A percentile compares a stretch with the other conserved stretches of the same genome.
phyloP scores from a whole-genome alignment of 2,329 filamentous ascomycete genomes.

The Aspergillaceae sp. region DNA sequence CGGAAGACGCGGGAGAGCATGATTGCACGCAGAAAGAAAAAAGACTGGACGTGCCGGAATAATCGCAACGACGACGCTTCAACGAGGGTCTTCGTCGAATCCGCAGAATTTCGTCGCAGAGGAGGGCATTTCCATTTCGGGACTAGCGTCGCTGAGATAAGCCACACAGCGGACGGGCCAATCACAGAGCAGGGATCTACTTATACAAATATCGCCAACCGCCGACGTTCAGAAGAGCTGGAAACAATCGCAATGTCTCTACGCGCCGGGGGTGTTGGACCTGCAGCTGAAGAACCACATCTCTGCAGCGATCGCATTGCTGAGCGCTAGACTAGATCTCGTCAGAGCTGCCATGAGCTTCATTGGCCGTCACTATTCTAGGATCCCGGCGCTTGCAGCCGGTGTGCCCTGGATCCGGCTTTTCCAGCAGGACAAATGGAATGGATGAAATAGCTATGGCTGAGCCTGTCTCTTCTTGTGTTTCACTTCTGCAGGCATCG shows the following conservation, averaged over 20 bases:
- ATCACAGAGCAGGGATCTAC: constrained; percentile 16
- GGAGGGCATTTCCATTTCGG: constrained; percentile 13
- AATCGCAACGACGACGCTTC: neutral
- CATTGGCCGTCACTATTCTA: constrained; percentile 16
- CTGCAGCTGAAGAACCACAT: neutral
- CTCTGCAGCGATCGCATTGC: neutral
- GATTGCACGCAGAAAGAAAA: constrained; percentile 14
- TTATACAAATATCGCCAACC: constrained; percentile 1
- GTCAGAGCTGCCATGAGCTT: constrained; percentile 18
- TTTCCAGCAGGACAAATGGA: constrained; percentile 12
- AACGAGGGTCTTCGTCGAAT: constrained; percentile 9
- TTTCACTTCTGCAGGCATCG: neutral
- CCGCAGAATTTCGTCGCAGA: constrained; percentile 30
- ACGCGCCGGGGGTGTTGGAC: constrained; percentile 6
- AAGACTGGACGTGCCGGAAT: too few species aligned
- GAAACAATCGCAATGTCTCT: neutral
- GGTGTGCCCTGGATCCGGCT: constrained; percentile 6
- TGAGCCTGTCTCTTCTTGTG: constrained; percentile 1
- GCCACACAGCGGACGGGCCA: constrained; percentile 11
- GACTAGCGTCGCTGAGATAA: constrained; percentile 22
- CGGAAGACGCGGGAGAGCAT: constrained; percentile 36
- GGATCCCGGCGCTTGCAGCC: constrained; percentile 23
- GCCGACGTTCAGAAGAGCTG: neutral
- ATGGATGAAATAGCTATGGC: constrained; percentile 9
- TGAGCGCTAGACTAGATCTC: constrained; percentile 3